These are phyloP conservation scores for Pythium aphanidermatum DNA, from an alignment of 352 stramenopile species.

Conservation along the genomic window DNA sequence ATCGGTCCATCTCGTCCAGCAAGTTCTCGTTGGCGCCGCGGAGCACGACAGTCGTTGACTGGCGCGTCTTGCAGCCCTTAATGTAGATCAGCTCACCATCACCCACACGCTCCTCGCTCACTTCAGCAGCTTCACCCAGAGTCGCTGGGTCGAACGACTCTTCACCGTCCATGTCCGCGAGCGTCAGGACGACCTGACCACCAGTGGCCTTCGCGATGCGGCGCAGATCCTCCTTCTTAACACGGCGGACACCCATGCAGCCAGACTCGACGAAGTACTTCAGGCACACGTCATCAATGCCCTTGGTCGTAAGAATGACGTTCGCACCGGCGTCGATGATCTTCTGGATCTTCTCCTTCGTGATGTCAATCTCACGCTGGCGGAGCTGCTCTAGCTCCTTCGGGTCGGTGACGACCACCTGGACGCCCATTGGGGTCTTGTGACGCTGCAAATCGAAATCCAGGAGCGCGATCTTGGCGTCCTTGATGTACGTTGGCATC, in stretches of 20 bases:
- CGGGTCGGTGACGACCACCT: conserved; percentile 90
- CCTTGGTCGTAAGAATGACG: conserved; percentile 99
- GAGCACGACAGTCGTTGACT: conserved; percentile 96
- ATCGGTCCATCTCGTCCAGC: conserved; percentile 99
- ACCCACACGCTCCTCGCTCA: conserved; percentile 96
- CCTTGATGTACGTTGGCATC: conserved; percentile 95
- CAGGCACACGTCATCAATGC: conserved; percentile 99
- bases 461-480: conserved; percentile 95
- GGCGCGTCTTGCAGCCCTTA: conserved; percentile 92
- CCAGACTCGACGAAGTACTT: conserved; percentile 99
- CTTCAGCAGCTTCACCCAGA: conserved; percentile 91
- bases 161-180: conserved; percentile 98
- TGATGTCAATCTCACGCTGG: conserved; percentile 99
- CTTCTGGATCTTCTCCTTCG: conserved; percentile 99
- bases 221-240: conserved; percentile 98
- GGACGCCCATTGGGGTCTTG: conserved; percentile 96
- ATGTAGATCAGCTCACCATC: conserved; percentile 99
- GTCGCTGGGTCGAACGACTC: conserved; percentile 94
- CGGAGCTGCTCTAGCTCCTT: conserved; percentile 98
- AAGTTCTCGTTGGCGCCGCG: conserved; percentile 99
- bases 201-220: conserved; percentile 98
- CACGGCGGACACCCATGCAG: conserved; percentile 95
- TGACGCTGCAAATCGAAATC: conserved; percentile 99
- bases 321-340: conserved; percentile 98
- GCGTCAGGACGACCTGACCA: conserved; percentile 94